phyloP scores from a whole-genome alignment of 2,329 filamentous ascomycete genomes.

The Ceratocystis ficicola region DNA sequence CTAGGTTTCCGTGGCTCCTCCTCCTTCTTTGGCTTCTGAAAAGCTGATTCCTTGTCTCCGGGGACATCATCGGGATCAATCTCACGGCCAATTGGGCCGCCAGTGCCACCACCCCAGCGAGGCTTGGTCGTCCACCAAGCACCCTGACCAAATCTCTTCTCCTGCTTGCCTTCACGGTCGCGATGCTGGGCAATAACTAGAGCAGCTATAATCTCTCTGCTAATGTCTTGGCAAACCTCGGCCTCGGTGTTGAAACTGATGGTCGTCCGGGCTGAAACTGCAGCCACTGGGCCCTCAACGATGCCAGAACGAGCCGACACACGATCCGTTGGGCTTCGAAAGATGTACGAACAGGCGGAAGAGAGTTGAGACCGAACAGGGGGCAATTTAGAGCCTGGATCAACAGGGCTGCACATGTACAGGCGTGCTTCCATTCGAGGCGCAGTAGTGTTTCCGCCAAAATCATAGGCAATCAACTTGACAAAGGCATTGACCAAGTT shows the following conservation, averaged over 20 bases:
- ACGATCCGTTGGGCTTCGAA: constrained; percentile 47
- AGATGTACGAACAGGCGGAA: constrained; percentile 48
- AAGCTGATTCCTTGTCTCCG: constrained; percentile 36
- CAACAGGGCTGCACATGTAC: constrained; percentile 36
- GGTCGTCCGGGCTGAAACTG: constrained; percentile 45
- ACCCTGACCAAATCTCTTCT: constrained; percentile 45
- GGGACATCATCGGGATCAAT: constrained; percentile 38
- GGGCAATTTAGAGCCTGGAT: constrained; percentile 25
- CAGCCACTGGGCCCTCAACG: constrained; percentile 50
- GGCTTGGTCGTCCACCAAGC: constrained; percentile 50
- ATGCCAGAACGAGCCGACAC: constrained; percentile 47
- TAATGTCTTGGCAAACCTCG: constrained; percentile 51
- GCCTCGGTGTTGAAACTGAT: constrained; percentile 41
- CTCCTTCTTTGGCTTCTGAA: constrained; percentile 25
- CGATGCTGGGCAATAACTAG: constrained; percentile 54
- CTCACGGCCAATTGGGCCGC: constrained; percentile 52
- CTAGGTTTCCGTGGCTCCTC: constrained; percentile 19
- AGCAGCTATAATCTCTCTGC: constrained; percentile 47
- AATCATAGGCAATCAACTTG: constrained; percentile 54
- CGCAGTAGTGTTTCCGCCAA: constrained; percentile 48
- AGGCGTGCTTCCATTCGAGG: constrained; percentile 48
- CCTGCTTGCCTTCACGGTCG: constrained; percentile 43
- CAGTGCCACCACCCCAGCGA: constrained; percentile 51
- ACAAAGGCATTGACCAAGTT: constrained; percentile 47
- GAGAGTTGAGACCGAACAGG: constrained; percentile 43